phyloP scores from a whole-genome alignment of 768 basidiomycete species.

The Kwoniella mangroviensis region DNA sequence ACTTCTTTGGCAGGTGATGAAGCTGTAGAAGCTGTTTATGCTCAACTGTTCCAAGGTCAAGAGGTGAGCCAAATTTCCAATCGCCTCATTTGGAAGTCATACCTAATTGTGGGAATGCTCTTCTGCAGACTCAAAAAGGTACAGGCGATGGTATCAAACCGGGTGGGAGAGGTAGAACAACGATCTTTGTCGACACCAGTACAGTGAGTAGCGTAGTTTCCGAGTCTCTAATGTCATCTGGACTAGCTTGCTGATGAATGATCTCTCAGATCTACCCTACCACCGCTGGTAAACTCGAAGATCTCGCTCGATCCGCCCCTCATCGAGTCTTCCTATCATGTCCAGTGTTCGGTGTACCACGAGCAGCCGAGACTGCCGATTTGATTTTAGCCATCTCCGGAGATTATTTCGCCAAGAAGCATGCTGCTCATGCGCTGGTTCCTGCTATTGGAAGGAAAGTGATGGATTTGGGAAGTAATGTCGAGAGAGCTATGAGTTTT shows the following conservation, averaged over 20 bases:
- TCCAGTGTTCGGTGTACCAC: constrained; percentile 74
- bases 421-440: constrained; percentile 74
- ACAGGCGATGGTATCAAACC: constrained; percentile 57
- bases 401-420: constrained; percentile 79
- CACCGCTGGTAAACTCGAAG: constrained; percentile 64
- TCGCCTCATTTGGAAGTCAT: neutral
- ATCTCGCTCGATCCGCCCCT: constrained; percentile 65
- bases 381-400: constrained; percentile 79
- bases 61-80: constrained; percentile 60
- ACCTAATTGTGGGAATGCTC: neutral
- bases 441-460: constrained; percentile 75
- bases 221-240: no score
- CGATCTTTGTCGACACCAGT: constrained; percentile 83
- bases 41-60: constrained; percentile 66
- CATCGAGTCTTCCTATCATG: constrained; percentile 71
- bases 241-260: constrained; percentile 10
- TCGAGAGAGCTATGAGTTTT: constrained; percentile 65
- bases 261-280: constrained; percentile 51
- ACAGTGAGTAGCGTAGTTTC: constrained; percentile 64
- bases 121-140: constrained; percentile 27
- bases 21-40: constrained; percentile 69
- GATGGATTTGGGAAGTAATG: constrained; percentile 78
- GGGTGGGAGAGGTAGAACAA: constrained; percentile 59
- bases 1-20: constrained; percentile 75
- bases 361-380: constrained; percentile 68